These are phyloP conservation scores for Phylloporus sp. DNA, from an alignment of 768 basidiomycete species.

Conservation along the genomic window DNA sequence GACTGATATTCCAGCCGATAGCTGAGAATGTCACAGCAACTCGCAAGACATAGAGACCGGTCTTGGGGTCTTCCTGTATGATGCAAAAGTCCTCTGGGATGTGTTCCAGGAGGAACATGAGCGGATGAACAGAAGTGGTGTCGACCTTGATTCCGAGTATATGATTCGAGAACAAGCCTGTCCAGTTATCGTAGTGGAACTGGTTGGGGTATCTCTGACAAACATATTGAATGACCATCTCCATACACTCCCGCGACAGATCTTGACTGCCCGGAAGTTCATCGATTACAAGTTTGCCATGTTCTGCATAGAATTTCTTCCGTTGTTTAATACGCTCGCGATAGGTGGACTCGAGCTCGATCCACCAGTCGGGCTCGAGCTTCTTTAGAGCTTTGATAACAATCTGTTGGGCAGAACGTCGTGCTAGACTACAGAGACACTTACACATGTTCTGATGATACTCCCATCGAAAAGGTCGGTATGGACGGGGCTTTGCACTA, in stretches of 20 bases:
- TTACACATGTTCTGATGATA: conserved; percentile 57
- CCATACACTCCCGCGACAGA: conserved; percentile 50
- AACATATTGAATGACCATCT: conserved; percentile 54
- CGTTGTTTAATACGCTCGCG: conserved; percentile 41
- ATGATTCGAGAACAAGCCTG: conserved; percentile 39
- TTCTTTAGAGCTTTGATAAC: conserved; percentile 37
- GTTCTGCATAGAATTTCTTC: conserved; percentile 34
- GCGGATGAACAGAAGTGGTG: conserved; percentile 30
- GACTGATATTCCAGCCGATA: conserved; percentile 45
- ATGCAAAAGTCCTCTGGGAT: conserved; percentile 52
- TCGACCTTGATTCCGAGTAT: conserved; percentile 37
- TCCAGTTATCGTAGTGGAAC: conserved; percentile 37
- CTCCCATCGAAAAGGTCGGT: conserved; percentile 53
- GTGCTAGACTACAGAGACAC: no score
- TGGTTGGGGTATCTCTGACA: conserved; percentile 54
- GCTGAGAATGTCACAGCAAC: conserved; percentile 46
- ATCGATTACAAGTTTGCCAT: conserved; percentile 42
- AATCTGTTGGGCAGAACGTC: no score
- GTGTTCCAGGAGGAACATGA: conserved; percentile 45
- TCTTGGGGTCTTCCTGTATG: conserved; percentile 38
- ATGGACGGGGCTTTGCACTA: conserved; percentile 44
- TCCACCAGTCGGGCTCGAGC: conserved; percentile 52
- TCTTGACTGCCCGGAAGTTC: conserved; percentile 45
- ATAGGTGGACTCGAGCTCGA: conserved; percentile 56
- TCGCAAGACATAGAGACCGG: conserved; percentile 42